Base-by-base conservation (phyloP, 306 rosid species). In the Sphenostylis stenocarpa region DNA sequence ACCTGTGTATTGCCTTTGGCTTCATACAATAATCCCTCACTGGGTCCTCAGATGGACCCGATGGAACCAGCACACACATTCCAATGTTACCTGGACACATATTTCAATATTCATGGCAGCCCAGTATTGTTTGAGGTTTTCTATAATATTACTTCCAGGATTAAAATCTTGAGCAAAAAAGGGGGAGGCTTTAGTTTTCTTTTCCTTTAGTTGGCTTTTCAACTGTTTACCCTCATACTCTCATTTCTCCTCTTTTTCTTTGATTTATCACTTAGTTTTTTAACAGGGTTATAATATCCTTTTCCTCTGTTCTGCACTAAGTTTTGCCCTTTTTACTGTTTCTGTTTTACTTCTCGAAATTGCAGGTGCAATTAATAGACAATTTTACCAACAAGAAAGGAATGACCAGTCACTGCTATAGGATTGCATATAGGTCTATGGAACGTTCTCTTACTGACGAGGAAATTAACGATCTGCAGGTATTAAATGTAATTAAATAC, bases 311-410 rank as follows among this genome's bases (percentile, higher is more conserved):
- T 24, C 24, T 33, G 2, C 70, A 65, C 23, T 73, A 41, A 58
- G 12, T 69, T 39, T 62, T 55, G 14, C 43, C n/a, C 19, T 34
- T 55, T 76, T 43, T 36, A 64, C 23, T 77, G 49, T 43, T 66
- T 72, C 21, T 36, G 14, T 72, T 78, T 76, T 58, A 78, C 77
- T 60, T 78, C 77, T 51, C 64, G 77, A 61, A 77, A 80, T 68
- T 23, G 7, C 82, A 96, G 99, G 99, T 92, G 83, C 89, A 82
- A 78, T 67, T 96, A 84, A 91, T 92, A 68, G 99, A 96, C 94
- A 89, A 90, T 76, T 96, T 92, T 90, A 96, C 99, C 72, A 96
- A 92, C 90, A 88, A 91, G 89, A 89, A 96, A 84, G 99, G 98
- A 83, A 86, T 88, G 91, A 96, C 97, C 72, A 96, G 99, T 77